Conservation (phyloP, 352 stramenopile genomes). For the Phytophthora syringae region DNA sequence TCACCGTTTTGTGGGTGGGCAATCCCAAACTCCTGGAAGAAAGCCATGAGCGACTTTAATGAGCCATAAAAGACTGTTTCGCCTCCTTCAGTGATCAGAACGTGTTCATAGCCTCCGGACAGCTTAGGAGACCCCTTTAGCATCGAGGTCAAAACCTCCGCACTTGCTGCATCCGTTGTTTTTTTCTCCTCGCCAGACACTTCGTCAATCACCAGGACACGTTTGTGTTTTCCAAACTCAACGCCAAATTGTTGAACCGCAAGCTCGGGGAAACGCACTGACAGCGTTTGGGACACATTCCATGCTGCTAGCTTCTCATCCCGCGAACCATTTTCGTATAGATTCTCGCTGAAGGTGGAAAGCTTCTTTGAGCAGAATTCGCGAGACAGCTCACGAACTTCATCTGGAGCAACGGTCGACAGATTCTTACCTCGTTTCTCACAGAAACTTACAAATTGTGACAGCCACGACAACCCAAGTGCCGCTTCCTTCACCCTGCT, state of each 20-base stretch:
- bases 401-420: constrained; percentile 4
- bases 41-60: constrained; percentile 13
- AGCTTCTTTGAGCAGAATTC: constrained; percentile 21
- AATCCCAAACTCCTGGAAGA: constrained; percentile 16
- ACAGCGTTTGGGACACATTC: constrained; percentile 28
- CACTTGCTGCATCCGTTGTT: constrained; percentile 5
- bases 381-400: constrained; percentile 18
- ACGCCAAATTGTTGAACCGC: constrained; percentile 27
- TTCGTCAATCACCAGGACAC: constrained; percentile 28
- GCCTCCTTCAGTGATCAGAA: constrained; percentile 24
- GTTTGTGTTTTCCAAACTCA: constrained; percentile 29
- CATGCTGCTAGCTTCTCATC: constrained; percentile 30
- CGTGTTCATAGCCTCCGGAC: constrained; percentile 15
- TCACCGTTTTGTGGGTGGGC: constrained; percentile 6
- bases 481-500: constrained; percentile 14
- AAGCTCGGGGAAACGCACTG: constrained; percentile 24
- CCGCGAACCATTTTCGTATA: constrained; percentile 25
- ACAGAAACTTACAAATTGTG: constrained; percentile 23
- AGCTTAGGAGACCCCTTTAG: constrained; percentile 24
- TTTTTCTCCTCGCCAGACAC: constrained; percentile 9
- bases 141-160: constrained; percentile 19
- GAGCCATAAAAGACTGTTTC: constrained; percentile 30
- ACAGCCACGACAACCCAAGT: constrained; percentile 10
- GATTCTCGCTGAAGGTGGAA: constrained; percentile 25
- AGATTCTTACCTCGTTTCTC: constrained; percentile 12